Conservation (phyloP, 176 grass and related monocot species). For the Phoenix roebelenii region DNA sequence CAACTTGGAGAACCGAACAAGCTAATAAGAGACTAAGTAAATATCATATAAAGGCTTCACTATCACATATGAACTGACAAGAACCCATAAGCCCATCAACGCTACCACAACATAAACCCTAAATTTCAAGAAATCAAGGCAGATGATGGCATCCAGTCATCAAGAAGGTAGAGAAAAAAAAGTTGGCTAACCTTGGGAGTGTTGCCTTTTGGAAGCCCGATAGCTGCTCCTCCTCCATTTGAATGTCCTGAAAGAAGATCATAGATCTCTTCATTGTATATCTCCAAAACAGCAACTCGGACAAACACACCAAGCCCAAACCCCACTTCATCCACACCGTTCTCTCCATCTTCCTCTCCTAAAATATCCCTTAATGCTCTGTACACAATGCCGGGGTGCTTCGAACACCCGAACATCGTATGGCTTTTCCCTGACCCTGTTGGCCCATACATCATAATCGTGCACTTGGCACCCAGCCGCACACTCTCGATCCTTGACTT, state of each 20-base stretch:
- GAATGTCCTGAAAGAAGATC: conserved; percentile 46
- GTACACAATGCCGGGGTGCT: conserved; percentile 84
- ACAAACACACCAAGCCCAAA: conserved; percentile 56
- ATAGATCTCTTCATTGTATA: conserved; percentile 90
- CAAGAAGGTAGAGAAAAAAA: background rate
- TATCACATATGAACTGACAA: no score
- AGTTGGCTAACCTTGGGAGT: conserved; percentile 38
- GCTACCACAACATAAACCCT: no score
- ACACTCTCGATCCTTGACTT: conserved; percentile 52
- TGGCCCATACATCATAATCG: conserved; percentile 86
- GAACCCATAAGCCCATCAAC: no score
- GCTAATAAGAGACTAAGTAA: no score
- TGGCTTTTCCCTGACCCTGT: conserved; percentile 73
- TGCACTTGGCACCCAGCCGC: conserved; percentile 77
- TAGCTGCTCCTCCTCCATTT: conserved; percentile 18
- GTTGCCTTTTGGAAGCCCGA: conserved; percentile 30
- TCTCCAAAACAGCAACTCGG: conserved; percentile 61
- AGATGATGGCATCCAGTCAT: background rate
- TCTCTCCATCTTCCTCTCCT: conserved; percentile 11
- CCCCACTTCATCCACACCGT: conserved; percentile 24
- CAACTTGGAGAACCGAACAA: no score
- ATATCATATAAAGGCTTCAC: no score
- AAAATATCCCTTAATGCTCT: conserved; percentile 67
- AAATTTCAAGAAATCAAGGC: no score
- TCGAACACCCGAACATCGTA: conserved; percentile 79